Percentiles rank a stretch among this genome's conserved stretches.
These are phyloP conservation scores for Kalaharituber pfeilii DNA, from an alignment of 2,329 filamentous ascomycete species.

Conservation along the genomic window DNA sequence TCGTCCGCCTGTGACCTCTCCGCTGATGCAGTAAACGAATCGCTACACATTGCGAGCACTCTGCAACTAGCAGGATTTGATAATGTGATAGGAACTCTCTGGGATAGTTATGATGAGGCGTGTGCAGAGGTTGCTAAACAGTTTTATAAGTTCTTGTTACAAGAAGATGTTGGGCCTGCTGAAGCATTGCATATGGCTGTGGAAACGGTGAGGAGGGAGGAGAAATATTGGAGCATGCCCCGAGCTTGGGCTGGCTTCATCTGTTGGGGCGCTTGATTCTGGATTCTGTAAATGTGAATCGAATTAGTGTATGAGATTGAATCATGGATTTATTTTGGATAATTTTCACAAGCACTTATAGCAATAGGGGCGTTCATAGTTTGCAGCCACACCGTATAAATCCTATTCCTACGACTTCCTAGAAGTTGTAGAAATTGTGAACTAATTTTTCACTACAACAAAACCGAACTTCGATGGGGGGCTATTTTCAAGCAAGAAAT, in stretches of 20 bases:
- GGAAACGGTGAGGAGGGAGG: constrained; percentile 4
- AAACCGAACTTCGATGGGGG: too few species aligned
- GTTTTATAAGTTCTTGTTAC: constrained; percentile 20
- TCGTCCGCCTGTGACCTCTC: constrained; percentile 23
- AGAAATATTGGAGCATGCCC: constrained; percentile 5
- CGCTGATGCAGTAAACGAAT: constrained; percentile 24
- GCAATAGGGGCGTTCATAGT: too few species aligned
- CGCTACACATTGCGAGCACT: constrained; percentile 25
- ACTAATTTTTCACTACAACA: too few species aligned
- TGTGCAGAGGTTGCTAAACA: constrained; percentile 20
- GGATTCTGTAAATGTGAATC: too few species aligned
- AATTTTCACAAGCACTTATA: too few species aligned
- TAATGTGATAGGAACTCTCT: constrained; percentile 26
- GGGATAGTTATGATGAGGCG: constrained; percentile 22
- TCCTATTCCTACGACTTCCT: too few species aligned
- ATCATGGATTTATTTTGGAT: too few species aligned
- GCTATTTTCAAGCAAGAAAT: too few species aligned
- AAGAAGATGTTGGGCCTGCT: constrained; percentile 17
- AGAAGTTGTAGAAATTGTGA: too few species aligned
- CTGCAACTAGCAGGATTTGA: constrained; percentile 28
- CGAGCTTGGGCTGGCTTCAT: constrained; percentile 20
- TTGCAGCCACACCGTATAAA: too few species aligned
- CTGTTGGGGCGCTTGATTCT: constrained; percentile 20
- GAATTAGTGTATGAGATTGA: too few species aligned
- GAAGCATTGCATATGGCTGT: constrained; percentile 12